phyloP scores from a whole-genome alignment of 1,139 yeast species.

The Suhomyces chickasaworum region DNA sequence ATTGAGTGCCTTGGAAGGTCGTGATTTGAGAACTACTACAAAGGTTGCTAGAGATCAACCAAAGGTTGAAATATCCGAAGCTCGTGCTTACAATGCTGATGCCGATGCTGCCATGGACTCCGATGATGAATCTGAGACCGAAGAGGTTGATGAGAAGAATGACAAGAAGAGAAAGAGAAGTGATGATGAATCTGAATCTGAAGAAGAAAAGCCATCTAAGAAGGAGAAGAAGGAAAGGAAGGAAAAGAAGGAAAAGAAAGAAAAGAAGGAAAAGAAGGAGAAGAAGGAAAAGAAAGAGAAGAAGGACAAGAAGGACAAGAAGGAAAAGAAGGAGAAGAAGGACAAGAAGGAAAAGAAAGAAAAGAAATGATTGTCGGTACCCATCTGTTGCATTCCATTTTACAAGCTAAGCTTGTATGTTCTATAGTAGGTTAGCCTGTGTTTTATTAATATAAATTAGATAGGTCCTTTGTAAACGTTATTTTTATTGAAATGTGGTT shows the following conservation, averaged over 20 bases:
- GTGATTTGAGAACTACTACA: slow-evolving; percentile 82
- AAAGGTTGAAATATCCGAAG: slow-evolving; percentile 81
- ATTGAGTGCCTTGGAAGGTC: slow-evolving; percentile 93
- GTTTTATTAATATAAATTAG: slow-evolving; percentile 15
- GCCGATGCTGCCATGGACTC: slow-evolving; percentile 67
- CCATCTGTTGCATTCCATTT: slow-evolving; percentile 12
- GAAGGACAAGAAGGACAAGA: slow-evolving; percentile 51
- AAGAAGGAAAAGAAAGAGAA: slow-evolving; percentile 30
- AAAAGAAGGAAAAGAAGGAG: slow-evolving; percentile 30
- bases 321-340: slow-evolving; percentile 49
- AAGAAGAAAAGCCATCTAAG: slow-evolving; percentile 34
- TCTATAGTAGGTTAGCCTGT: slow-evolving; percentile 17
- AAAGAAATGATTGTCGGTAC: slow-evolving; percentile 28
- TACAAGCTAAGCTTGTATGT: slow-evolving; percentile 13
- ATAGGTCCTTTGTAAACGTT: not conserved
- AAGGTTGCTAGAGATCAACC: slow-evolving; percentile 74
- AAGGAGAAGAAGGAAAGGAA: slow-evolving; percentile 27
- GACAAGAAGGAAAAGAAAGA: slow-evolving; percentile 47
- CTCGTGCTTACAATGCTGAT: slow-evolving; percentile 89
- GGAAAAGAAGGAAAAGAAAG: slow-evolving; percentile 34
- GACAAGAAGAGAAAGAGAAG: slow-evolving; percentile 41
- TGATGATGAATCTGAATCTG: slow-evolving; percentile 50
- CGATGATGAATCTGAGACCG: slow-evolving; percentile 51
- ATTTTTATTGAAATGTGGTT: not conserved
- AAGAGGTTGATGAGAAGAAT: slow-evolving; percentile 44